Conservation (phyloP, 2,329 filamentous ascomycete genomes). For the Penicillium thymicola region DNA sequence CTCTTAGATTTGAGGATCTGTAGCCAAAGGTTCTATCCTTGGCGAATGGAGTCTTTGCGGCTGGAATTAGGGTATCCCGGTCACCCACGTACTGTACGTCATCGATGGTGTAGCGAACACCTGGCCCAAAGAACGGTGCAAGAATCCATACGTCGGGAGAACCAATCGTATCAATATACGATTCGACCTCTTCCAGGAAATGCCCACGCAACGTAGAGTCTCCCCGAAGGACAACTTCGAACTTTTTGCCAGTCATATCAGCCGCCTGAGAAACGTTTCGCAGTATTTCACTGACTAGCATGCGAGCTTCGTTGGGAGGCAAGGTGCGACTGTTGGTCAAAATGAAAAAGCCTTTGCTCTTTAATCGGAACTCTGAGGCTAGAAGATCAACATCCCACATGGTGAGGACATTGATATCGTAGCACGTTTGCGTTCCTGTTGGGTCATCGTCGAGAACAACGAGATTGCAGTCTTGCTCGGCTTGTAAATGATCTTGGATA, state of each 20-base stretch:
- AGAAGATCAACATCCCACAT: background rate
- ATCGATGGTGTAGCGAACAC: background rate
- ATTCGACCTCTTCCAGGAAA: background rate
- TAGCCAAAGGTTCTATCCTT: background rate
- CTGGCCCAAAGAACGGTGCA: background rate
- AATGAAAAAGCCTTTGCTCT: background rate
- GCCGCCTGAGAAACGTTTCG: background rate
- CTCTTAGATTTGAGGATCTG: background rate
- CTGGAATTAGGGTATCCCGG: background rate
- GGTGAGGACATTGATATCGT: background rate
- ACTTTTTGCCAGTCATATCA: background rate
- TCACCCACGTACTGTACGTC: background rate
- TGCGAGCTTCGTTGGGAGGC: background rate
- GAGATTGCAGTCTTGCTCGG: background rate
- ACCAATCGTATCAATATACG: background rate
- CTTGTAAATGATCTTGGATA: background rate
- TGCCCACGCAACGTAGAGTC: background rate
- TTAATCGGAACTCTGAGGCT: background rate
- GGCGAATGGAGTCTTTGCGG: background rate
- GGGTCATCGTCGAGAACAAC: background rate
- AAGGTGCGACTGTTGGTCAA: background rate
- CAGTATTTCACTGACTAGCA: background rate
- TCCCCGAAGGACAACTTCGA: background rate
- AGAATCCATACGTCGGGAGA: background rate
- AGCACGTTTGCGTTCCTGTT: background rate